A percentile compares a stretch with the other conserved stretches of the same genome.
These are phyloP conservation scores for Vigna nakashimae DNA, from an alignment of 306 rosid species.

Conservation along the genomic window DNA sequence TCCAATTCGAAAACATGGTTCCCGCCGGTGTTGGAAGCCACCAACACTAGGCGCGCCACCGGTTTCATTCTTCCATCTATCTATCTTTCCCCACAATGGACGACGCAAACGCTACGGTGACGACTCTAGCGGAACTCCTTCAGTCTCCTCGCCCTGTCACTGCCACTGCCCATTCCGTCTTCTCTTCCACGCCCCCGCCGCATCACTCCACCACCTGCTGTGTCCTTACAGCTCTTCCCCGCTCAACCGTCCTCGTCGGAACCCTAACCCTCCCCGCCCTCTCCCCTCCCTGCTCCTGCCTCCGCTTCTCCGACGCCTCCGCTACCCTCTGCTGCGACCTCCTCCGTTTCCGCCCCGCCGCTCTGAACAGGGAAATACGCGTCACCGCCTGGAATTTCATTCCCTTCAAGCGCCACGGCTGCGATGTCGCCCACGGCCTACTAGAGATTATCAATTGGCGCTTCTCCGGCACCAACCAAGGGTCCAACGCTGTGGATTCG, in stretches of 20 bases:
- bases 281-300: constrained; percentile 61
- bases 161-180: constrained; percentile 51
- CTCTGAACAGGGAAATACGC: constrained; percentile 54
- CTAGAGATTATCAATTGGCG: constrained; percentile 84
- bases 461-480: constrained; percentile 44
- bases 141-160: constrained; percentile 58
- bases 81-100: constrained; percentile 47
- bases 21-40: neutral
- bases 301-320: constrained; percentile 75
- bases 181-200: constrained; percentile 6
- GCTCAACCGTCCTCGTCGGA: constrained; percentile 63
- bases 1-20: neutral
- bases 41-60: neutral
- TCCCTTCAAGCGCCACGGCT: constrained; percentile 51
- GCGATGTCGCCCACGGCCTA: constrained; percentile 49
- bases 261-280: constrained; percentile 60
- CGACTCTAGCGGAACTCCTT: constrained; percentile 57
- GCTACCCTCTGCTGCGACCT: constrained; percentile 80
- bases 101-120: constrained; percentile 19
- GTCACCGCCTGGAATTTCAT: constrained; percentile 83
- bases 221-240: constrained; percentile 56
- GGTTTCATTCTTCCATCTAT: neutral
- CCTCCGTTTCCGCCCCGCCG: constrained; percentile 55
- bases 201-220: constrained; percentile 33
- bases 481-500: constrained; percentile 30